These are phyloP conservation scores for Penicillium lividum DNA, from an alignment of 495 filamentous ascomycete species.

Conservation along the genomic window DNA sequence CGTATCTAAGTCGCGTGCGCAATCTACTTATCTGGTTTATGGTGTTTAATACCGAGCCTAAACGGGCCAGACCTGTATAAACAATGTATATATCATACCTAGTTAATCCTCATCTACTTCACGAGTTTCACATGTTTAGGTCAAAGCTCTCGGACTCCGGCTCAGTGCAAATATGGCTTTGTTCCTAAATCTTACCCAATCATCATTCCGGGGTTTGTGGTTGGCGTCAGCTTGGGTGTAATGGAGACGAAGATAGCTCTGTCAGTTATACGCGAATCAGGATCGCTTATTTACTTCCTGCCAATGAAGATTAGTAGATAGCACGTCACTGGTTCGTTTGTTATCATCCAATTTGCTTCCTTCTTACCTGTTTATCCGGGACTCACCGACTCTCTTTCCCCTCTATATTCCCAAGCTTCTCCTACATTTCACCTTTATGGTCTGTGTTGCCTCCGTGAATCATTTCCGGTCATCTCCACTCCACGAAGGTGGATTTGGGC, in stretches of 20 bases:
- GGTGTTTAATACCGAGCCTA: background rate
- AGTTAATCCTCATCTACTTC: background rate
- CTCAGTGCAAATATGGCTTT: background rate
- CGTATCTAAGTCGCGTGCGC: background rate
- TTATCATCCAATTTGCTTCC: background rate
- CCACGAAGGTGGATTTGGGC: no score
- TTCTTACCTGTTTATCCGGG: background rate
- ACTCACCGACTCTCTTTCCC: background rate
- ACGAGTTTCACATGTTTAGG: background rate
- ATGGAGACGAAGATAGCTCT: conserved; percentile 8
- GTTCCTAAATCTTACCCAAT: background rate
- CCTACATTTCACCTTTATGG: background rate
- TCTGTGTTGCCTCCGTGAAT: no score
- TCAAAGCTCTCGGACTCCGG: conserved; percentile 29
- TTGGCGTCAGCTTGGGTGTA: background rate
- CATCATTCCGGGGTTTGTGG: background rate
- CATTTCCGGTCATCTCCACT: no score
- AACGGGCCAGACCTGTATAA: background rate
- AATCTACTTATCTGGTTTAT: no score
- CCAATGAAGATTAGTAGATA: conserved; percentile 11
- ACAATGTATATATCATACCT: background rate
- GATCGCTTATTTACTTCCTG: background rate
- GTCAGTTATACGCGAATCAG: conserved; percentile 4
- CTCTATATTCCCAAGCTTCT: background rate
- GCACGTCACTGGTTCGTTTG: conserved; percentile 16